Evolutionary conservation across 2,329 filamentous ascomycete species (phyloP).

Genomic region (Calycina herbarum): DNA sequence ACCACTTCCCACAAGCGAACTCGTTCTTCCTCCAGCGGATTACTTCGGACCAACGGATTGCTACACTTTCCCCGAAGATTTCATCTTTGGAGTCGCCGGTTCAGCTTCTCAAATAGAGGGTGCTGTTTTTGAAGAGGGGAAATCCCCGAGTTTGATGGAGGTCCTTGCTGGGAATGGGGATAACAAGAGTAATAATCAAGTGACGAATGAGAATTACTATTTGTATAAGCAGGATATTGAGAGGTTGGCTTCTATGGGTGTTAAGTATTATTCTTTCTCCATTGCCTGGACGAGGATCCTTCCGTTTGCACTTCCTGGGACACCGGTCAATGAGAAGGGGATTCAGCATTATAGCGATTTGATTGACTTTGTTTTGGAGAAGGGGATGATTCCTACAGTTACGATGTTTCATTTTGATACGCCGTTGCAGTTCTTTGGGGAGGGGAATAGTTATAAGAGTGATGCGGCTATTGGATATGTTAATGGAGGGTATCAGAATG

Average conservation of each 20-base stretch:
- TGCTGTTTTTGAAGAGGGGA: constrained; percentile 44
- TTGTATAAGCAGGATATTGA: constrained; percentile 57
- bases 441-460: no score
- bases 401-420: constrained; percentile 52
- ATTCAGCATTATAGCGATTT: constrained; percentile 54
- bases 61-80: constrained; percentile 43
- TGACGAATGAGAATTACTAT: constrained; percentile 48
- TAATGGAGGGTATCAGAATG: constrained; percentile 37
- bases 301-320: constrained; percentile 49
- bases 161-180: neutral
- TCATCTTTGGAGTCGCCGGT: constrained; percentile 48
- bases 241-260: constrained; percentile 51
- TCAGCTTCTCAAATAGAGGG: constrained; percentile 48
- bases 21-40: constrained; percentile 11
- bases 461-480: no score
- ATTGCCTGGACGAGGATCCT: constrained; percentile 54
- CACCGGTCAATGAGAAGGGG: constrained; percentile 51
- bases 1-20: constrained; percentile 10
- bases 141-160: constrained; percentile 35
- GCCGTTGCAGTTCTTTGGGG: constrained; percentile 42
- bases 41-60: neutral
- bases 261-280: constrained; percentile 52
- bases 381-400: constrained; percentile 50
- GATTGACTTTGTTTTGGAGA: constrained; percentile 49
- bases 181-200: constrained; percentile 42